Percentiles rank a stretch among this genome's conserved stretches.
Evolutionary conservation across 352 stramenopile species (phyloP).

Genomic region (Peronospora belbahrii): DNA sequence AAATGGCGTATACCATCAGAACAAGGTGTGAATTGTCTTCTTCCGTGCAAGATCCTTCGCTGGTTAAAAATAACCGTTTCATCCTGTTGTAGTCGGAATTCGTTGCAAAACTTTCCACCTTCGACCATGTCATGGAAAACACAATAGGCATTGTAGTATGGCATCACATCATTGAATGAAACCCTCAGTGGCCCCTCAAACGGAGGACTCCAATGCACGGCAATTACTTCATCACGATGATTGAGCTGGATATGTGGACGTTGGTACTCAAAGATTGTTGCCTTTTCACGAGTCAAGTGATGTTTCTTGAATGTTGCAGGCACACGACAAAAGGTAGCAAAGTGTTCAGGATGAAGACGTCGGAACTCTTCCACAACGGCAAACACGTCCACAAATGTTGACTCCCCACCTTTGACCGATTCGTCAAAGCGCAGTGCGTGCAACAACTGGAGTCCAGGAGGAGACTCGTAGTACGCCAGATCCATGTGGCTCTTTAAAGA

Average conservation of each 20-base stretch:
- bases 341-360: conserved; percentile 51
- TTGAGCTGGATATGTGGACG: conserved; percentile 90
- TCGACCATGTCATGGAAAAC: conserved; percentile 78
- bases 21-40: conserved; percentile 60
- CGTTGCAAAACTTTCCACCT: conserved; percentile 51
- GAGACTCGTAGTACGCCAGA: conserved; percentile 94
- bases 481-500: conserved; percentile 91
- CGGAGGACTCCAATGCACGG: conserved; percentile 90
- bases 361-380: conserved; percentile 65
- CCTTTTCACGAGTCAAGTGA: conserved; percentile 83
- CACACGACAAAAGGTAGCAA: conserved; percentile 71
- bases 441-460: conserved; percentile 92
- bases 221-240: conserved; percentile 75
- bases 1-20: conserved; percentile 74
- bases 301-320: conserved; percentile 93
- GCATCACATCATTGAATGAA: conserved; percentile 56
- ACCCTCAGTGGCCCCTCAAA: conserved; percentile 91
- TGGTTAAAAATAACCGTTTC: conserved; percentile 86
- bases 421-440: conserved; percentile 87
- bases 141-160: conserved; percentile 81
- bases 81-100: conserved; percentile 73
- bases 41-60: conserved; percentile 67
- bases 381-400: conserved; percentile 83
- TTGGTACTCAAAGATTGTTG: conserved; percentile 89
- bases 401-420: conserved; percentile 76